Conservation (phyloP, 345 rosid genomes). For the Clarkia xantiana region DNA sequence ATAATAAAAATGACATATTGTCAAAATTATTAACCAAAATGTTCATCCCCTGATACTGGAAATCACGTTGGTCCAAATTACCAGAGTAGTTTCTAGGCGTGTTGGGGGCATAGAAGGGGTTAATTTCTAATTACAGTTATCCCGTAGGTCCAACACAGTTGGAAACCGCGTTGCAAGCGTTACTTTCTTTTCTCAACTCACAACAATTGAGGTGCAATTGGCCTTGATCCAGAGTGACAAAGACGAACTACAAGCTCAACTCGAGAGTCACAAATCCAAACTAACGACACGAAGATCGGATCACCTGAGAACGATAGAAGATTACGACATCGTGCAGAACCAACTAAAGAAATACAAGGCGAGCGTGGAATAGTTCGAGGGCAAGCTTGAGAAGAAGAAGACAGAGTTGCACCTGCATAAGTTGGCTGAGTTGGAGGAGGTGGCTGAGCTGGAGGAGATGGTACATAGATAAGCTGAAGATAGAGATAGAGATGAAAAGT, state of each 20-base stretch:
- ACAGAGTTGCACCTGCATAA: slow-evolving; percentile 24
- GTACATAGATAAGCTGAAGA: slow-evolving; percentile 49
- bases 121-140: no score
- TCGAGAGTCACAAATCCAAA: slow-evolving; percentile 29
- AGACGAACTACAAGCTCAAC: slow-evolving; percentile 26
- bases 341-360: slow-evolving; percentile 25
- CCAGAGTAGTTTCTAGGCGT: no score
- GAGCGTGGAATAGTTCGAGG: slow-evolving; percentile 28
- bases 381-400: slow-evolving; percentile 28
- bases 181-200: no score
- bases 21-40: no score
- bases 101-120: no score
- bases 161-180: no score
- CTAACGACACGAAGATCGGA: slow-evolving; percentile 26
- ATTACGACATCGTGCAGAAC: slow-evolving; percentile 24
- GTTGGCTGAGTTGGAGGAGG: slow-evolving; percentile 23
- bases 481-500: slow-evolving; percentile 59
- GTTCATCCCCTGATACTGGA: no score
- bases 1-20: no score
- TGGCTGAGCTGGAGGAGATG: slow-evolving; percentile 38
- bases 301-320: slow-evolving; percentile 35
- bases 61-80: no score
- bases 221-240: slow-evolving; percentile 29
- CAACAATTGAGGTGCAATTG: slow-evolving; percentile 24
- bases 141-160: no score